Percentiles rank a stretch among this genome's conserved stretches.
Evolutionary conservation across 345 rosid species (phyloP).

Genomic region (Euphorbia pulcherrima): DNA sequence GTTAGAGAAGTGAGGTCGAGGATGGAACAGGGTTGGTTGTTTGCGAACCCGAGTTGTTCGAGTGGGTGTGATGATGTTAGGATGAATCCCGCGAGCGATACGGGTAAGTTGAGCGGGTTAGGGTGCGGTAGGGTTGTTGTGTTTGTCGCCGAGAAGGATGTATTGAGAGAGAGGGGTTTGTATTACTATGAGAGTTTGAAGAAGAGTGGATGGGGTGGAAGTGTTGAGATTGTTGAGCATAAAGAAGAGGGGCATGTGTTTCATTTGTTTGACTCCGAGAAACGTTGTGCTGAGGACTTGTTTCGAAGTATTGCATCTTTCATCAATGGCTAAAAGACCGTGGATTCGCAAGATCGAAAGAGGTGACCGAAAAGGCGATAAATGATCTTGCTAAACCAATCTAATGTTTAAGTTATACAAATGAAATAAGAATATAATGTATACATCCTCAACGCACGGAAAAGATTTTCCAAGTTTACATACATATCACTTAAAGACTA

Average conservation of each 20-base stretch:
- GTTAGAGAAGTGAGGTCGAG: background rate
- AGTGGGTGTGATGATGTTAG: conserved; percentile 24
- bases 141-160: conserved; percentile 19
- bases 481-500: no score
- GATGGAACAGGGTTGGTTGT: conserved; percentile 1
- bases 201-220: conserved; percentile 19
- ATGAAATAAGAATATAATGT: no score
- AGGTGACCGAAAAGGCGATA: no score
- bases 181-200: conserved; percentile 15
- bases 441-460: no score
- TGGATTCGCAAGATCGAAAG: no score
- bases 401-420: no score
- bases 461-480: no score
- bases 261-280: conserved; percentile 11
- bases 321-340: background rate
- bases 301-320: background rate
- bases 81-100: conserved; percentile 18
- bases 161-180: conserved; percentile 22
- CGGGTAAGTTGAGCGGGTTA: conserved; percentile 1
- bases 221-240: conserved; percentile 10
- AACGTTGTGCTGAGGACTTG: conserved; percentile 6
- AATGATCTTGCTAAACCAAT: no score
- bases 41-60: conserved; percentile 17
- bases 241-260: conserved; percentile 20
- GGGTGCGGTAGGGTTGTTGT: conserved; percentile 21